Evolutionary conservation across 78 protist genomes (phyloP).

Genomic region (Neovahlkampfia damariscottae): DNA sequence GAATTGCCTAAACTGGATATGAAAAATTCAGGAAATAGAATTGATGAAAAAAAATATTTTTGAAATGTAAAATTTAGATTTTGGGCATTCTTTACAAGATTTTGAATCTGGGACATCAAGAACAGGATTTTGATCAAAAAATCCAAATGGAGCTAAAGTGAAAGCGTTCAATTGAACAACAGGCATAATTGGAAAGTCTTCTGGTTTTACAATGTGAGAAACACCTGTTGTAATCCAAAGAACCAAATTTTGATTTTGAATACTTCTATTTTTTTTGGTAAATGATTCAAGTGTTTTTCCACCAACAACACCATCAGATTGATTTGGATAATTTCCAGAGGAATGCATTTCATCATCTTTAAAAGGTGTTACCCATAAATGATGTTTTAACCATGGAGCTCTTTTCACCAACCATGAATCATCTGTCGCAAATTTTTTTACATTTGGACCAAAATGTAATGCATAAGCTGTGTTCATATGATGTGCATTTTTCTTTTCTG

Average conservation of each 20-base stretch:
- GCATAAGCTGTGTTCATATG: conserved; percentile 3
- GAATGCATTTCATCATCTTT: conserved; percentile 8
- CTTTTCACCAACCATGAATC: background rate
- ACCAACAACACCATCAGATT: background rate
- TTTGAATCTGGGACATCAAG: background rate
- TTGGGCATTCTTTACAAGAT: too few species aligned
- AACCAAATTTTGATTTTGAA: conserved; percentile 12
- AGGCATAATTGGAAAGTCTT: conserved; percentile 27
- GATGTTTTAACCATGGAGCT: background rate
- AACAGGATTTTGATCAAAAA: background rate
- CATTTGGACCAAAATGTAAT: background rate
- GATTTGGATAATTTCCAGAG: conserved; percentile 14
- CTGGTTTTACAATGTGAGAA: conserved; percentile 1
- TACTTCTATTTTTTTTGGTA: background rate
- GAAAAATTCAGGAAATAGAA: too few species aligned
- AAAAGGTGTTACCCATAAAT: conserved; percentile 27
- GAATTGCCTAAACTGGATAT: too few species aligned
- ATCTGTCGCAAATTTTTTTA: background rate
- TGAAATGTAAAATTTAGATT: too few species aligned
- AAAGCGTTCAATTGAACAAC: background rate
- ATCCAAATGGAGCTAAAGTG: background rate
- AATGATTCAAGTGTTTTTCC: background rate
- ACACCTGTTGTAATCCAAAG: conserved; percentile 16
- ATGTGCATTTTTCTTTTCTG: background rate
- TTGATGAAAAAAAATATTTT: too few species aligned